Evolutionary conservation across 805 yeast species (phyloP).

Genomic region (Pichia nanzhaoensis): DNA sequence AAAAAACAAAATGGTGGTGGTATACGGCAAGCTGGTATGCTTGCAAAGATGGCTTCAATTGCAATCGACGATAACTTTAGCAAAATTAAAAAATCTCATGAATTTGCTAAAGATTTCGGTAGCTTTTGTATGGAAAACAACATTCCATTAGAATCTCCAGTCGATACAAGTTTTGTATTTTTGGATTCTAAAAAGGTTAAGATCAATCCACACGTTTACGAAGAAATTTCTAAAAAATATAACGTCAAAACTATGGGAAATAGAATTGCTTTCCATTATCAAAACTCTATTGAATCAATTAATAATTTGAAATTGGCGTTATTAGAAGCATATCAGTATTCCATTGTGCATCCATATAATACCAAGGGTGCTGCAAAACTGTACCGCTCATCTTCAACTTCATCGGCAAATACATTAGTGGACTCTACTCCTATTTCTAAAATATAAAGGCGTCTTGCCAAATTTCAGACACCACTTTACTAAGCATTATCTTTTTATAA

Average conservation of each 20-base stretch:
- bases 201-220: constrained; percentile 43
- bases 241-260: constrained; percentile 63
- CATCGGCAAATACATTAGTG: constrained; percentile 3
- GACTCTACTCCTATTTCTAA: not conserved
- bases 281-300: constrained; percentile 47
- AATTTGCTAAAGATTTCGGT: constrained; percentile 43
- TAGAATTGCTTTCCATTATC: constrained; percentile 78
- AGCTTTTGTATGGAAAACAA: constrained; percentile 45
- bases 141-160: constrained; percentile 60
- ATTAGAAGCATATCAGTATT: constrained; percentile 48
- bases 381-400: constrained; percentile 12
- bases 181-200: constrained; percentile 48
- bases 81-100: constrained; percentile 44
- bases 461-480: not conserved
- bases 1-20: constrained; percentile 94
- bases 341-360: constrained; percentile 45
- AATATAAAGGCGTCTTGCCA: not conserved
- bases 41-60: constrained; percentile 69
- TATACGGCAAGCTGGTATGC: constrained; percentile 78
- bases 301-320: constrained; percentile 52
- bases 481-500: not conserved
- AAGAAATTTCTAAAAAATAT: constrained; percentile 41
- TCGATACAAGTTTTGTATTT: constrained; percentile 79
- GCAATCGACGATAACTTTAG: constrained; percentile 72
- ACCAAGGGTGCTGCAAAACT: constrained; percentile 16